Base-by-base conservation (phyloP, 805 yeast species). In the Suhomyces canberraensis region DNA sequence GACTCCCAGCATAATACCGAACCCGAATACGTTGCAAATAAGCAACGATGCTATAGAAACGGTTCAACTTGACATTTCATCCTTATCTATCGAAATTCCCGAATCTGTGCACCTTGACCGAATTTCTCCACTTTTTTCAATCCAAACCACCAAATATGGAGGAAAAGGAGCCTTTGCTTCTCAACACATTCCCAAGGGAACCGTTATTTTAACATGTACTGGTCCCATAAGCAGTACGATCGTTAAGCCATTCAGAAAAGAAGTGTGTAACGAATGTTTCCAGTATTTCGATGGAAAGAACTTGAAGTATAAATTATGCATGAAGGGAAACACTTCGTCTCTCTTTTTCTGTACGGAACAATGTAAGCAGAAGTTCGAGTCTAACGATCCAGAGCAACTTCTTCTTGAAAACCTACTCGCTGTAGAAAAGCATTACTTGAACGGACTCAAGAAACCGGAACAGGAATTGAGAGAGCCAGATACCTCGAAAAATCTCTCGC, bases 121-220 rank as follows among this genome's bases (percentile, higher is more conserved):
- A 8, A 36, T 66, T 1, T 66, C 72, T 0, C 55, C 56, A 1
- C 41, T 33, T 11, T 69, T 70, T 41, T 49, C 46, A 4, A 64
- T 72, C 1, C 41, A 48, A 3, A 52, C 58, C 25, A 76, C 81
- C 3, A 52, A 56, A 27, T 74, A 72, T 36, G 69, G 76, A 4
- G 84, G 84, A n/a, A 62, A 85, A 37, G 85, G 84, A 1, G 78
- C 82, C 45, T 79, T 75, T 50, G 73, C 84, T 8, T 45, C 39
- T 0, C 19, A 22, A 2, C 40, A 49, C n/a, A 71, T 81, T 11
- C 56, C 66, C 11, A 47, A 52, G 22, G 75, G 65, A 7, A 66
- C 76, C 1, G 46, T 52, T 1, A 56, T 81, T 3, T 58, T 74
- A 26, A 39, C 31, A 7, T 70, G 75, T 13, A 41, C 50, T 3